phyloP scores from a whole-genome alignment of 345 rosid genomes.

The Aquilaria sinensis region DNA sequence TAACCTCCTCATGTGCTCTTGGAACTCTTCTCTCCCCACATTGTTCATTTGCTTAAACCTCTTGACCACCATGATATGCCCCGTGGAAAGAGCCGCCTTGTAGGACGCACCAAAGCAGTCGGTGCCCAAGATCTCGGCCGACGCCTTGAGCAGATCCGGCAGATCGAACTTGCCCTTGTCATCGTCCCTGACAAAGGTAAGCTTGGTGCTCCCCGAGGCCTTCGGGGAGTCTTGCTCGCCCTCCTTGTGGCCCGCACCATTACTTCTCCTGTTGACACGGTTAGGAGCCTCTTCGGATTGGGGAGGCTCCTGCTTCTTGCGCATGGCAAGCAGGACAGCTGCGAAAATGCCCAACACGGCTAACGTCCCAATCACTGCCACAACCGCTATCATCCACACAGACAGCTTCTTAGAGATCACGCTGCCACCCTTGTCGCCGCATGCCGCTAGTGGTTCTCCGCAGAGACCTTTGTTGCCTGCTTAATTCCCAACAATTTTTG shows the following conservation, averaged over 20 bases:
- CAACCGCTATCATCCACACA: slow-evolving; percentile 3
- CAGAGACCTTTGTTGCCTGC: slow-evolving; percentile 74
- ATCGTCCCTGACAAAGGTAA: slow-evolving; percentile 53
- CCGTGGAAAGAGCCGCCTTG: slow-evolving; percentile 46
- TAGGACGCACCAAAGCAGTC: slow-evolving; percentile 85
- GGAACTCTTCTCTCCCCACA: slow-evolving; percentile 68
- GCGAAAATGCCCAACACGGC: slow-evolving; percentile 13
- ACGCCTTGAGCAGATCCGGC: slow-evolving; percentile 68
- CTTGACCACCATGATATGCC: slow-evolving; percentile 74
- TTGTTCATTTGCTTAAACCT: slow-evolving; percentile 85
- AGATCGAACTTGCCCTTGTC: slow-evolving; percentile 69
- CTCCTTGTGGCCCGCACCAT: slow-evolving; percentile 27
- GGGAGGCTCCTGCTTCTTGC: slow-evolving; percentile 4
- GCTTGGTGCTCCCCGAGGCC: slow-evolving; percentile 25
- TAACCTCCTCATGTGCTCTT: slow-evolving; percentile 74
- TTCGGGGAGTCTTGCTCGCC: slow-evolving; percentile 25
- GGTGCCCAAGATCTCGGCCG: slow-evolving; percentile 86
- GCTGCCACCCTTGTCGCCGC: slow-evolving; percentile 5
- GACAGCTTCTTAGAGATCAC: slow-evolving; percentile 7
- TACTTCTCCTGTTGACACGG: slow-evolving; percentile 42
- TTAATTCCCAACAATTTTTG: not conserved
- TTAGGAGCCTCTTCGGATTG: slow-evolving; percentile 32
- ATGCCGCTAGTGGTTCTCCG: slow-evolving; percentile 42
- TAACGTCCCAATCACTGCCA: slow-evolving; percentile 2
- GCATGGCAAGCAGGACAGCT: slow-evolving; percentile 11